phyloP scores from a whole-genome alignment of 495 filamentous ascomycete species.

The Lophiotrema nucula region DNA sequence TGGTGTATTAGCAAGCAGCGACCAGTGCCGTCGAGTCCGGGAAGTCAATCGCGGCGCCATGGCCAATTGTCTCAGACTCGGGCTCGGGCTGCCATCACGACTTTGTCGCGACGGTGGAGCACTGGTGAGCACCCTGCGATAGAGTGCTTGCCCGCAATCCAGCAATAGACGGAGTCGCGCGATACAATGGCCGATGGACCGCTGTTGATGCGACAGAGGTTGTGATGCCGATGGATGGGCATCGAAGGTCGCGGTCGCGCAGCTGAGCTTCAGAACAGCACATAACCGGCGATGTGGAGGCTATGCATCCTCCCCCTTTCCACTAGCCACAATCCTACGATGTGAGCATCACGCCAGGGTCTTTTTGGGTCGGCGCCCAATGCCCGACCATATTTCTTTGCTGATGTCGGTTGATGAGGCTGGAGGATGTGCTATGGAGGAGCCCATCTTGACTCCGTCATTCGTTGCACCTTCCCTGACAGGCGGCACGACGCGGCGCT shows the following conservation, averaged over 20 bases:
- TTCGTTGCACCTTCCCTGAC: no score
- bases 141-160: neutral
- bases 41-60: conserved; percentile 11
- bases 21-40: conserved; percentile 1
- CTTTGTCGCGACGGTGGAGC: neutral
- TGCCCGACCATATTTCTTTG: conserved; percentile 16
- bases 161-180: neutral
- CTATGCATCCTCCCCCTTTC: conserved; percentile 19
- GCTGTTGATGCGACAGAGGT: neutral
- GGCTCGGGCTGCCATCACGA: neutral
- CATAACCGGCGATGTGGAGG: conserved; percentile 2
- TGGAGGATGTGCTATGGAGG: no score
- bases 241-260: neutral
- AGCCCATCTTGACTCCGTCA: no score
- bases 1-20: conserved; percentile 10
- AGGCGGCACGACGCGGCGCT: no score
- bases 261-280: neutral
- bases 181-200: neutral
- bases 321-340: conserved; percentile 9
- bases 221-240: neutral
- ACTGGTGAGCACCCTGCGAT: neutral
- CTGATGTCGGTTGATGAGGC: no score
- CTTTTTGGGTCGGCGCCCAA: conserved; percentile 8
- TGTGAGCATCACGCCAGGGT: conserved; percentile 2
- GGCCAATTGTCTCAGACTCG: conserved; percentile 17